These are phyloP conservation scores for Quambalaria eucalypti DNA, from an alignment of 1,284 basidiomycete species.

Conservation along the genomic window DNA sequence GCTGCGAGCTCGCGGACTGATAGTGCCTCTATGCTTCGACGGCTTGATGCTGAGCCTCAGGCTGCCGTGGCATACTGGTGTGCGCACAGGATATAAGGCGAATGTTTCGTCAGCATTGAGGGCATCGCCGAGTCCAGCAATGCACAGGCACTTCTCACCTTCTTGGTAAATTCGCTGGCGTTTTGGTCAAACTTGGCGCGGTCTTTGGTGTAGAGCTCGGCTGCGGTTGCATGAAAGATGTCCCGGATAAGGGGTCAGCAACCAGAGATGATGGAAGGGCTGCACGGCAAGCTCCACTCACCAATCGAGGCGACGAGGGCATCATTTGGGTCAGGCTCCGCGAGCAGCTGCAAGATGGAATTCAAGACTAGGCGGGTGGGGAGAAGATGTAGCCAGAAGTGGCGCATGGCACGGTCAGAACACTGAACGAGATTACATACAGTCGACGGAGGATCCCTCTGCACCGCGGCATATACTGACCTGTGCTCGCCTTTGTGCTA, in stretches of 20 bases:
- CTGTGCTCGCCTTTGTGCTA: slow-evolving; percentile 40
- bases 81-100: too few relatives aligned
- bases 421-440: not conserved
- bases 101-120: too few relatives aligned
- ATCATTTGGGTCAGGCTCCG: slow-evolving; percentile 43
- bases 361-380: slow-evolving; percentile 30
- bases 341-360: slow-evolving; percentile 36
- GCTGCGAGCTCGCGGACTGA: too few relatives aligned
- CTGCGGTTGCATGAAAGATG: too few relatives aligned
- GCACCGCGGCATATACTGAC: slow-evolving; percentile 16
- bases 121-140: too few relatives aligned
- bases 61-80: too few relatives aligned
- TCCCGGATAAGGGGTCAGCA: not conserved
- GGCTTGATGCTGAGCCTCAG: too few relatives aligned
- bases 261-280: not conserved
- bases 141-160: too few relatives aligned
- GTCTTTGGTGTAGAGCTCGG: slow-evolving; percentile 39
- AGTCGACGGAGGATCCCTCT: not conserved
- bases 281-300: slow-evolving; percentile 9
- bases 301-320: slow-evolving; percentile 41
- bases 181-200: slow-evolving; percentile 29
- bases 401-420: not conserved
- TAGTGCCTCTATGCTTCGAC: too few relatives aligned
- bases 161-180: slow-evolving; percentile 33
- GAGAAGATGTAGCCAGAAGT: not conserved